A percentile compares a stretch with the other conserved stretches of the same genome.
phyloP scores from a whole-genome alignment of 1,284 basidiomycete species.

The Apiotrichum veenhuisii region DNA sequence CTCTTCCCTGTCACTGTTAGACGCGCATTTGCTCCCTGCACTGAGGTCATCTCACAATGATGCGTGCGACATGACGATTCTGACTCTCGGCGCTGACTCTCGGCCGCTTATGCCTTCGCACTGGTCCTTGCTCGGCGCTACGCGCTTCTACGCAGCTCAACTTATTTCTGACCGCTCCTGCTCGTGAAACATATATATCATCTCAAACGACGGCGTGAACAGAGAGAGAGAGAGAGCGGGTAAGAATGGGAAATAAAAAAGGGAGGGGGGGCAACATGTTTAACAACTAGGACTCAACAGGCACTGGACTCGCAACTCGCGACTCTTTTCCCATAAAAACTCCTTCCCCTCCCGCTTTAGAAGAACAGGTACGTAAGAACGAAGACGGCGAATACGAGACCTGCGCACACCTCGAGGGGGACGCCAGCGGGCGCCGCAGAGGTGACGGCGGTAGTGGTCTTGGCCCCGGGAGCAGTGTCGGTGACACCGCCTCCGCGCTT shows the following conservation, averaged over 20 bases:
- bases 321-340: not conserved
- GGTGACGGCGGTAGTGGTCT: conserved; percentile 26
- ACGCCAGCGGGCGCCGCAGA: conserved; percentile 46
- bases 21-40: too few relatives aligned
- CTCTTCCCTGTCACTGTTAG: too few relatives aligned
- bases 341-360: conserved; percentile 23
- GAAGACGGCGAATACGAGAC: conserved; percentile 55
- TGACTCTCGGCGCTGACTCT: too few relatives aligned
- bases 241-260: not conserved
- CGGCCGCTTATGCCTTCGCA: too few relatives aligned
- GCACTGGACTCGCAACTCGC: too few relatives aligned
- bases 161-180: too few relatives aligned
- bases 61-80: too few relatives aligned
- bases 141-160: too few relatives aligned
- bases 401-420: conserved; percentile 55
- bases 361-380: conserved; percentile 57
- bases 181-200: conserved; percentile 6
- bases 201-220: conserved; percentile 3
- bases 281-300: not conserved
- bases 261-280: not conserved
- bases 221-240: not conserved
- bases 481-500: conserved; percentile 38
- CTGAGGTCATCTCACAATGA: too few relatives aligned
- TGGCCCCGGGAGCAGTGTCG: conserved; percentile 26
- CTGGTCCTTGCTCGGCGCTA: too few relatives aligned